Evolutionary conservation across 305 asterid species (phyloP).

Genomic region (Striga hermonthica): DNA sequence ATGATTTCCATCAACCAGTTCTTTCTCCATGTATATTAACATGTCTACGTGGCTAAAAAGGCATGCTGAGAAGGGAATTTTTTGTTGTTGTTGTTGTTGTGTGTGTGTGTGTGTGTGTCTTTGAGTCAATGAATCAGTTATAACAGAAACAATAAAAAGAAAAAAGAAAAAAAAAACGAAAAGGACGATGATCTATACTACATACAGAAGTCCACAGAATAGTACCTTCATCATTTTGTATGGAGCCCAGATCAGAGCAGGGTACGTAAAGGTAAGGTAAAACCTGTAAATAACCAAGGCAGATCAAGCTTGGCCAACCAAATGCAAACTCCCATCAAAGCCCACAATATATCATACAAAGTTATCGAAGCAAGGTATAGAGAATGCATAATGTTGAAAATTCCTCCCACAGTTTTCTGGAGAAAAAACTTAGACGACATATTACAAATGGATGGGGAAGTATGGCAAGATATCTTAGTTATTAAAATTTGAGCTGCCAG

Average conservation of each 20-base stretch:
- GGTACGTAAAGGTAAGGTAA: slow-evolving; percentile 87
- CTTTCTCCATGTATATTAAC: background rate
- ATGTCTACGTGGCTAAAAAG: background rate
- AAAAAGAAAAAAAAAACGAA: background rate
- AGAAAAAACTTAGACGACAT: slow-evolving; percentile 19
- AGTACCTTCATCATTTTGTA: slow-evolving; percentile 62
- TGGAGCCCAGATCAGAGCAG: slow-evolving; percentile 55
- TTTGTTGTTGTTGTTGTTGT: no score
- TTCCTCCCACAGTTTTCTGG: slow-evolving; percentile 14
- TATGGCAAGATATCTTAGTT: no score
- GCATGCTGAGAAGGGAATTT: background rate
- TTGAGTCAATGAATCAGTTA: slow-evolving; percentile 6
- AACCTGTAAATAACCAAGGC: slow-evolving; percentile 52
- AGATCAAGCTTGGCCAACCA: slow-evolving; percentile 23
- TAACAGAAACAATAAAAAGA: background rate
- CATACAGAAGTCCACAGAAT: slow-evolving; percentile 15
- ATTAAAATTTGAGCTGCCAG: background rate
- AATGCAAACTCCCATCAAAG: slow-evolving; percentile 16
- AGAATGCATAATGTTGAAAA: slow-evolving; percentile 13
- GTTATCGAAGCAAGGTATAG: slow-evolving; percentile 6
- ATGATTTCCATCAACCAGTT: slow-evolving; percentile 18
- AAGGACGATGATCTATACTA: slow-evolving; percentile 24
- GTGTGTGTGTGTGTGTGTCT: no score
- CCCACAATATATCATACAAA: slow-evolving; percentile 28
- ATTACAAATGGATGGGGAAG: slow-evolving; percentile 2